These are phyloP conservation scores for Zygoascus bituminiphila DNA, from an alignment of 805 yeast species.

Conservation along the genomic window DNA sequence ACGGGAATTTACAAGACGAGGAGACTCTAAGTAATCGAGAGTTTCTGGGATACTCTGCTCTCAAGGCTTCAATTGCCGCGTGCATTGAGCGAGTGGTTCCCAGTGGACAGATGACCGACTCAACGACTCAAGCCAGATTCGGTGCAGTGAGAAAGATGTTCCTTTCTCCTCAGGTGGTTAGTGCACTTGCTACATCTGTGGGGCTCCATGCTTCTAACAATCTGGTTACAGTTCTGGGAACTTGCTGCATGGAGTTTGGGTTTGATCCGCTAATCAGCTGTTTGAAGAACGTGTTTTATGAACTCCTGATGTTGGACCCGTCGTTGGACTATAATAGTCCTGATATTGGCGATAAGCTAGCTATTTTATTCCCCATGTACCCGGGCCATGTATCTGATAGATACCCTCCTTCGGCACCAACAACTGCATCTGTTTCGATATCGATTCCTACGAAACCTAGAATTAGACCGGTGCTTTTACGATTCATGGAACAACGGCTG, in stretches of 20 bases:
- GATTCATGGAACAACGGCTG: constrained; percentile 31
- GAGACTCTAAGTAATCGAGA: constrained; percentile 34
- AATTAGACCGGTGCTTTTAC: constrained; percentile 25
- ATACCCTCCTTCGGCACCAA: background rate
- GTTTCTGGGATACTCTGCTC: constrained; percentile 49
- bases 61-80: constrained; percentile 48
- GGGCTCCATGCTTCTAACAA: constrained; percentile 2
- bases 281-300: constrained; percentile 60
- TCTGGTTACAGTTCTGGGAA: constrained; percentile 12
- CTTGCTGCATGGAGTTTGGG: constrained; percentile 59
- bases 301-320: constrained; percentile 43
- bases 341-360: constrained; percentile 8
- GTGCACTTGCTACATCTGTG: constrained; percentile 13
- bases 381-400: background rate
- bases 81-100: constrained; percentile 52
- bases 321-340: constrained; percentile 3
- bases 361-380: constrained; percentile 8
- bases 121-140: background rate
- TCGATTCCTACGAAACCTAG: background rate
- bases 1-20: background rate
- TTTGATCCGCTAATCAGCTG: constrained; percentile 61
- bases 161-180: constrained; percentile 9
- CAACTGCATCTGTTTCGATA: background rate
- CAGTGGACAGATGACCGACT: background rate
- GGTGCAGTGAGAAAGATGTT: constrained; percentile 9